Evolutionary conservation across 169 alveolate species (phyloP).

Genomic region (Amoebophrya sp.): DNA sequence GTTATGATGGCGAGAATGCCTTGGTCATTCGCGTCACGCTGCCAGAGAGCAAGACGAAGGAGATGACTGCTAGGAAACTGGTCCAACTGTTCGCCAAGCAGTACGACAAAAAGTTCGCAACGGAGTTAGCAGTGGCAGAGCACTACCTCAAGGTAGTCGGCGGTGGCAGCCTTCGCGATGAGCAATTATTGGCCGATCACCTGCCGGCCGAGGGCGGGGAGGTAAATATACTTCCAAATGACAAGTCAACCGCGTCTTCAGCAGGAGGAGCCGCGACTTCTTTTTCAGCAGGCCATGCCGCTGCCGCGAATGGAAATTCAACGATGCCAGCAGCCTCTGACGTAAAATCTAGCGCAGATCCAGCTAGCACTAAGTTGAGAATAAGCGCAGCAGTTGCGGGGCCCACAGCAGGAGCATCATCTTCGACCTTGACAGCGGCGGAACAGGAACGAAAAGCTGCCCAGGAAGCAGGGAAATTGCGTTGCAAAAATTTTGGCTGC

Average conservation of each 20-base stretch:
- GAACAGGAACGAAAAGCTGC: neutral
- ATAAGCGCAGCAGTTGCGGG: neutral
- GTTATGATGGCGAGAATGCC: neutral
- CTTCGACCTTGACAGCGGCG: neutral
- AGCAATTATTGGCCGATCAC: neutral
- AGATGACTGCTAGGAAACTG: neutral
- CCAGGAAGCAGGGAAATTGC: constrained; percentile 24
- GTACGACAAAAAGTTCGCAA: neutral
- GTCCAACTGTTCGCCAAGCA: neutral
- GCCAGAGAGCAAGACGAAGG: neutral
- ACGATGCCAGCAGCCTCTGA: neutral
- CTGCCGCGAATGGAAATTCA: too few relatives aligned
- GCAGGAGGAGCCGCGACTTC: neutral
- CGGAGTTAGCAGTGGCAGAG: neutral
- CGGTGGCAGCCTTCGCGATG: neutral
- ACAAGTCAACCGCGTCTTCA: neutral
- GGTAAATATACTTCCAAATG: neutral
- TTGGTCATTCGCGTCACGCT: neutral
- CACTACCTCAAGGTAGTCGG: neutral
- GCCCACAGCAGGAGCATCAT: neutral
- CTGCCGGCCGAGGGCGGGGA: neutral
- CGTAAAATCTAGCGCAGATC: neutral
- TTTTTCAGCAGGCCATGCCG: too few relatives aligned
- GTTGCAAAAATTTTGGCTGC: constrained; percentile 46
- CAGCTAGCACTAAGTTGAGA: neutral